phyloP scores from a whole-genome alignment of 2,329 filamentous ascomycete species.

The Sporothrix pallida region DNA sequence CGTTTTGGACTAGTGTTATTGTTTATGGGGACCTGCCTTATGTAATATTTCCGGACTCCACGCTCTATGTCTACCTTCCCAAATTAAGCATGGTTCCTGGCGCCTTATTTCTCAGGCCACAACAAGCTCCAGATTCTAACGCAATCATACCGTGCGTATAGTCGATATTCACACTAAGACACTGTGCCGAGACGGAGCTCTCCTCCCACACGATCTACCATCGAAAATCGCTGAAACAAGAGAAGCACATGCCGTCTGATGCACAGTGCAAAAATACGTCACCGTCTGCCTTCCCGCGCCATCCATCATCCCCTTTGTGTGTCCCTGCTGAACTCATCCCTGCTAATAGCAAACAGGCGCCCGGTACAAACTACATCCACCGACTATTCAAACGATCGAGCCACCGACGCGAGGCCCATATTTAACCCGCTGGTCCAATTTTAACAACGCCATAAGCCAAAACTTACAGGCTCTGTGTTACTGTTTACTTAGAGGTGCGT shows the following conservation, averaged over 20 bases:
- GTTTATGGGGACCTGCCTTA: background rate
- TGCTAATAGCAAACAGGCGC: no score
- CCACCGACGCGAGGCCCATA: no score
- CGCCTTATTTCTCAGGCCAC: background rate
- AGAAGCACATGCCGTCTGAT: conserved; percentile 20
- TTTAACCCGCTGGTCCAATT: no score
- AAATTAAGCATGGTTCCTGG: background rate
- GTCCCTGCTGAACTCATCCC: conserved; percentile 25
- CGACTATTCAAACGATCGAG: no score
- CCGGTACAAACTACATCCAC: no score
- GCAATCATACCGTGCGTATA: conserved; percentile 12
- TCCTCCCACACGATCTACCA: conserved; percentile 16
- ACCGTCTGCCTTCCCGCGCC: background rate
- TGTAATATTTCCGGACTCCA: background rate
- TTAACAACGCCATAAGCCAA: no score
- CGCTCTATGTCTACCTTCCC: background rate
- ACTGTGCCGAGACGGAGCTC: background rate
- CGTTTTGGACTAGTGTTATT: background rate
- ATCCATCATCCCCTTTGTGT: conserved; percentile 6
- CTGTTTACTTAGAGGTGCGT: no score
- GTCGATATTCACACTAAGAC: background rate
- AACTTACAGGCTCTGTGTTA: no score
- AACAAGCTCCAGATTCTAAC: background rate
- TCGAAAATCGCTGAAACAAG: conserved; percentile 20
- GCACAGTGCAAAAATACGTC: conserved; percentile 27